Evolutionary conservation across 2,329 filamentous ascomycete genomes (phyloP).

Genomic region (Thermoascus crustaceus): DNA sequence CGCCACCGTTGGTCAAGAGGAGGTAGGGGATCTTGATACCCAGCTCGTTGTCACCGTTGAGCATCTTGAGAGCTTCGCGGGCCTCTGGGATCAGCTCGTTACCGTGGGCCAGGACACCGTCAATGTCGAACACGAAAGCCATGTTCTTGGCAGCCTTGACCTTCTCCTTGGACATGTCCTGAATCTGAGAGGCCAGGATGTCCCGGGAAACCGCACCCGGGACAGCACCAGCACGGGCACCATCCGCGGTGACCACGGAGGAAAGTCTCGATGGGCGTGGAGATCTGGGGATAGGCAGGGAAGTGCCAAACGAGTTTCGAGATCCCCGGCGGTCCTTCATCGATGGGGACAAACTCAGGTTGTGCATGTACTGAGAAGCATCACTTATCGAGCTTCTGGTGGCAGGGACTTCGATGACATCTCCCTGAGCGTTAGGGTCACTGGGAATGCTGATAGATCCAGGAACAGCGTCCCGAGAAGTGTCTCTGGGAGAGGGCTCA

Average conservation of each 20-base stretch:
- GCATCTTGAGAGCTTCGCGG: conserved; percentile 57
- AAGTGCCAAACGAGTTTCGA: conserved; percentile 66
- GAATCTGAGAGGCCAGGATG: conserved; percentile 61
- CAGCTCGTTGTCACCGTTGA: conserved; percentile 68
- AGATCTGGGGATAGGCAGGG: conserved; percentile 63
- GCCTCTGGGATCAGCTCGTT: conserved; percentile 63
- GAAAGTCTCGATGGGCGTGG: conserved; percentile 62
- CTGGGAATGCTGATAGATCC: conserved; percentile 34
- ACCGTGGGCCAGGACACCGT: conserved; percentile 67
- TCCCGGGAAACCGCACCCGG: conserved; percentile 55
- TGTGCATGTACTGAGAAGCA: conserved; percentile 63
- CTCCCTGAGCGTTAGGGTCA: conserved; percentile 34
- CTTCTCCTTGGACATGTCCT: conserved; percentile 59
- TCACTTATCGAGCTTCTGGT: conserved; percentile 61
- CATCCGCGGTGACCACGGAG: conserved; percentile 48
- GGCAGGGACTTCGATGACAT: conserved; percentile 61
- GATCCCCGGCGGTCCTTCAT: conserved; percentile 60
- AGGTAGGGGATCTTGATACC: conserved; percentile 71
- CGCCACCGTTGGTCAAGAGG: conserved; percentile 66
- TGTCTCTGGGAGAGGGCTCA: conserved; percentile 19
- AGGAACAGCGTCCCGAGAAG: conserved; percentile 16
- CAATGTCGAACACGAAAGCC: conserved; percentile 64
- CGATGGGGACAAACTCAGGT: conserved; percentile 58
- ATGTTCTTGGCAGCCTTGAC: conserved; percentile 66
- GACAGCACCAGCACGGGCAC: conserved; percentile 38